phyloP scores from a whole-genome alignment of 2,329 filamentous ascomycete species.

The Xylaria sp. region DNA sequence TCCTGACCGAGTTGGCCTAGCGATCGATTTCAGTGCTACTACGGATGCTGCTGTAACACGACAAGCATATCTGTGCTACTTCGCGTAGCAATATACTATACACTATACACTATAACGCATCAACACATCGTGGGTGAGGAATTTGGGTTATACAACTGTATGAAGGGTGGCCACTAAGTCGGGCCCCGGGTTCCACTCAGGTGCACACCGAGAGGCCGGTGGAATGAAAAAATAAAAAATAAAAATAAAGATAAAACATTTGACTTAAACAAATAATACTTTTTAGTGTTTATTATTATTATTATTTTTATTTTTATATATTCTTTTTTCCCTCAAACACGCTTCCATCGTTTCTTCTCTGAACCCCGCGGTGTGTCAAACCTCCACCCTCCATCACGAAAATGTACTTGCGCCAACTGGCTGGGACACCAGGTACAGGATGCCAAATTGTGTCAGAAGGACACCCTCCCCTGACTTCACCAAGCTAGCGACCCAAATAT shows the following conservation, averaged over 20 bases:
- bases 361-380: constrained; percentile 5
- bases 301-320: background rate
- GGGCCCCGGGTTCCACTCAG: background rate
- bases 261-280: background rate
- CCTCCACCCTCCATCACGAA: constrained; percentile 19
- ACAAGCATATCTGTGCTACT: background rate
- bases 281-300: background rate
- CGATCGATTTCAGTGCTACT: constrained; percentile 1
- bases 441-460: constrained; percentile 27
- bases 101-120: background rate
- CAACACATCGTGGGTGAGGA: background rate
- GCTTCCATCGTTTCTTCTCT: background rate
- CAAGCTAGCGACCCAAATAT: constrained; percentile 16
- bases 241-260: background rate
- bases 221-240: background rate
- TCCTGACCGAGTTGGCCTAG: constrained; percentile 11
- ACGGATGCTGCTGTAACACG: constrained; percentile 11
- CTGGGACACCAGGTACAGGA: constrained; percentile 28
- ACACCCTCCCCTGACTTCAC: constrained; percentile 18
- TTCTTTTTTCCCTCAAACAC: background rate
- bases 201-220: constrained; percentile 7
- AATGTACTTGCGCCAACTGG: constrained; percentile 27
- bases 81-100: background rate
- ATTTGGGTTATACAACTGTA: constrained; percentile 5
- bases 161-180: constrained; percentile 8